Evolutionary conservation across 1,284 basidiomycete species (phyloP), one percentile per base, ranked within the genome.

Genomic region (Ustilago sp.): DNA sequence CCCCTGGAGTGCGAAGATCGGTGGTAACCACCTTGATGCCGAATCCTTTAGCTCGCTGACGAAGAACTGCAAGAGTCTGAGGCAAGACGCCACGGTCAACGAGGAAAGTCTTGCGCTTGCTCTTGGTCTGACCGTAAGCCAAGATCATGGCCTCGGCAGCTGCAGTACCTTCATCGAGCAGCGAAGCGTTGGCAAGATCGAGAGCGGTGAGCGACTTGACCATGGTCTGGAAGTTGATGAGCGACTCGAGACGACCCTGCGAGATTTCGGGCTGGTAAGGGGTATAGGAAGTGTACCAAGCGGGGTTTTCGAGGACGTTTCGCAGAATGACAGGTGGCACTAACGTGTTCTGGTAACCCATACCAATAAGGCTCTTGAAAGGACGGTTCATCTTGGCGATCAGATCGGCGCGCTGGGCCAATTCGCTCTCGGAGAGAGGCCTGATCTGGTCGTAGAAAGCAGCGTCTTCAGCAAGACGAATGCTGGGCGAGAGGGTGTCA

Each of bases 281-380:
- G 2, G 95, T 98, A 87, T 98, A 98, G 57, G 93, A 94, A 3
- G 95, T 98, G 87, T 98, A 98, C 96, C 96, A 99, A 11, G 92
- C 93, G 31, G 95, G 96, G 86, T 97, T 98, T 87, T 99, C 95
- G 88, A 94, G 92, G 74, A 84, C 77, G 61, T 85, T 85, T 55
- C 84, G 78, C 62, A 82, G 72, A 63, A 85, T 84, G 41, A 85
- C 84, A 28, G 77, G 78, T 19, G 84, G 84, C 5, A 85, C 84
- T 19, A 80, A 62, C 13, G 80, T 82, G 78, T 83, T 84, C 85
- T 96, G 93, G 87, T 99, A 98, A 65, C 96, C 96, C 94, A 98
- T 94, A 50, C 96, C 96, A 85, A 98, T 99, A 86, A 94, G 96
- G 83, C 92, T 95, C 89, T 93, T 94, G 87, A 92, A 92, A 8